phyloP scores from a whole-genome alignment of 352 stramenopile species.

The Saprolegnia diclina region DNA sequence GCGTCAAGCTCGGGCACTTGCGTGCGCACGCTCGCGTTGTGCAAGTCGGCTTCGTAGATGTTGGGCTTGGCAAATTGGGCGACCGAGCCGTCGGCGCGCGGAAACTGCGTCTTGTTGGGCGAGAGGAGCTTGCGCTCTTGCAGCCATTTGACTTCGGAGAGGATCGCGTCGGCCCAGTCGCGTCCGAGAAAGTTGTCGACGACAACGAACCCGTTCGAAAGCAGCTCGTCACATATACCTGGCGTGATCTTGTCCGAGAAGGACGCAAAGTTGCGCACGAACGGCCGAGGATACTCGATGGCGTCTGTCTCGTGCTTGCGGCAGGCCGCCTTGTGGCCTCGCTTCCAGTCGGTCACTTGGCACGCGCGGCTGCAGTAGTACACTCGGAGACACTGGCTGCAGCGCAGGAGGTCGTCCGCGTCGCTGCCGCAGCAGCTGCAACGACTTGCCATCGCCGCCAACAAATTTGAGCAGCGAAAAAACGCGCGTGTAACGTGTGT shows the following conservation, averaged over 20 bases:
- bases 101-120: slow-evolving; percentile 80
- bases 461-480: background rate
- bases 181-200: slow-evolving; percentile 64
- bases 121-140: slow-evolving; percentile 48
- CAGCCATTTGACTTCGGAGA: slow-evolving; percentile 63
- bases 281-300: slow-evolving; percentile 38
- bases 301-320: background rate
- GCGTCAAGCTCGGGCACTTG: slow-evolving; percentile 60
- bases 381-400: slow-evolving; percentile 6
- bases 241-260: slow-evolving; percentile 44
- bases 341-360: slow-evolving; percentile 19
- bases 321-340: slow-evolving; percentile 17
- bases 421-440: background rate
- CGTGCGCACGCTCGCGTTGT: slow-evolving; percentile 46
- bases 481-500: no score
- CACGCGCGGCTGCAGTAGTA: slow-evolving; percentile 23
- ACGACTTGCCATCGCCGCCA: background rate
- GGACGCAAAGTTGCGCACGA: slow-evolving; percentile 49
- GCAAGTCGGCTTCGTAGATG: slow-evolving; percentile 78
- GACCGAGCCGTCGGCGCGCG: slow-evolving; percentile 35
- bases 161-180: slow-evolving; percentile 45
- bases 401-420: slow-evolving; percentile 9
- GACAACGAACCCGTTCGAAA: slow-evolving; percentile 52
- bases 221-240: slow-evolving; percentile 37
- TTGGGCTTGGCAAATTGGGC: slow-evolving; percentile 74